phyloP scores from a whole-genome alignment of 164 flowering plant genomes.

The Magnolia sinica region DNA sequence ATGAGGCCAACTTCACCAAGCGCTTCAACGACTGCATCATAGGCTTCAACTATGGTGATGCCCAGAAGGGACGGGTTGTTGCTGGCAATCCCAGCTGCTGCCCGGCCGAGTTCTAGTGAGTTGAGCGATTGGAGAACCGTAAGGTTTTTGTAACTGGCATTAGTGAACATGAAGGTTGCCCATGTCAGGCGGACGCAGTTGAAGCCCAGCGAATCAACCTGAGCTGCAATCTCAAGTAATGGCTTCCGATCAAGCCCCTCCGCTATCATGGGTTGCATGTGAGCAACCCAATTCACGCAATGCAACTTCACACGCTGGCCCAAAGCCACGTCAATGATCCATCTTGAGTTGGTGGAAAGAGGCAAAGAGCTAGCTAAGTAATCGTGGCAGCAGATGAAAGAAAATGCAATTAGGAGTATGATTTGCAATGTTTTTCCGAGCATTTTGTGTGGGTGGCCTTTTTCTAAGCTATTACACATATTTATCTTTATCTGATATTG shows the following conservation, averaged over 20 bases:
- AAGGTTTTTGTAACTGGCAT: not conserved
- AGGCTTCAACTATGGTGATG: conserved; percentile 26
- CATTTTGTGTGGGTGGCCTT: too few species aligned
- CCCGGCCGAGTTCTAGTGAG: conserved; percentile 15
- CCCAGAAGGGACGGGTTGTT: conserved; percentile 33
- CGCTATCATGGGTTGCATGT: conserved; percentile 36
- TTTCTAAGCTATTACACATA: too few species aligned
- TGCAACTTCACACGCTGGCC: conserved; percentile 43
- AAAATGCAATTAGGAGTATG: too few species aligned
- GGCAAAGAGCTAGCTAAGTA: conserved; percentile 23
- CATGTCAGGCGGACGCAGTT: conserved; percentile 55
- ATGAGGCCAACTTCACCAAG: conserved; percentile 23
- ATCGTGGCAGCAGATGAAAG: not conserved
- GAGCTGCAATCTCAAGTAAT: conserved; percentile 20
- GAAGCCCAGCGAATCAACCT: conserved; percentile 33
- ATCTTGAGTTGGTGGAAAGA: conserved; percentile 40
- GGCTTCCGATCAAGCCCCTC: conserved; percentile 53
- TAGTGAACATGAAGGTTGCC: conserved; percentile 44
- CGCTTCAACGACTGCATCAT: conserved; percentile 25
- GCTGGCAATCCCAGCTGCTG: conserved; percentile 18
- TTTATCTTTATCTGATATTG: too few species aligned
- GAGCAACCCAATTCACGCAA: conserved; percentile 54
- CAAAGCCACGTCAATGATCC: conserved; percentile 33
- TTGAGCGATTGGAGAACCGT: conserved; percentile 28
- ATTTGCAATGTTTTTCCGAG: too few species aligned